Conservation (phyloP, 352 stramenopile species). For the Globisporangium viniferum region DNA sequence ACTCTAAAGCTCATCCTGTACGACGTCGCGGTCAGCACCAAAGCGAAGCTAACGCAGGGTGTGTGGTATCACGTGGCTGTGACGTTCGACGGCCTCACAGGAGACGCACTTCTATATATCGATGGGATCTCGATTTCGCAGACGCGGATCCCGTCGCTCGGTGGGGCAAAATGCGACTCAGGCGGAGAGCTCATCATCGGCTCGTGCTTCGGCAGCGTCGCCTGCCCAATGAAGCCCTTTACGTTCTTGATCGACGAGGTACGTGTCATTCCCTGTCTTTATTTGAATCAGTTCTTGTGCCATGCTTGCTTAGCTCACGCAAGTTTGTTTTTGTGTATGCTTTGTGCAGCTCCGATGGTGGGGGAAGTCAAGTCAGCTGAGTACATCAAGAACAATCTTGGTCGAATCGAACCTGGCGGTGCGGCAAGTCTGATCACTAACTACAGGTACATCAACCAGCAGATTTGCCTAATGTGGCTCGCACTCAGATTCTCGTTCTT, state of each 20-base stretch:
- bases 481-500: neutral
- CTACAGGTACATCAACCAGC: neutral
- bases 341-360: constrained; percentile 3
- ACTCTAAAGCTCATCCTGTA: neutral
- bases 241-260: constrained; percentile 52
- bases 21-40: constrained; percentile 6
- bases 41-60: neutral
- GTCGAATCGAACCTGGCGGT: constrained; percentile 2
- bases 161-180: constrained; percentile 8
- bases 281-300: neutral
- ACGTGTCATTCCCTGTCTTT: neutral
- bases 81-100: neutral
- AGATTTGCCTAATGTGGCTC: neutral
- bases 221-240: constrained; percentile 36
- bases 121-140: constrained; percentile 1
- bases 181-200: constrained; percentile 31
- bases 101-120: constrained; percentile 2
- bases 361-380: constrained; percentile 13
- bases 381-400: constrained; percentile 3
- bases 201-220: constrained; percentile 31
- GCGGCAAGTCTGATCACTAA: constrained; percentile 1
- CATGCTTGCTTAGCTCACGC: neutral
- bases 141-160: constrained; percentile 2
- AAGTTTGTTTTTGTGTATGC: neutral
- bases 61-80: constrained; percentile 11